A percentile compares a stretch with the other conserved stretches of the same genome.
Evolutionary conservation across 148 eudicot species (phyloP).

Genomic region (Persicaria tinctoria): DNA sequence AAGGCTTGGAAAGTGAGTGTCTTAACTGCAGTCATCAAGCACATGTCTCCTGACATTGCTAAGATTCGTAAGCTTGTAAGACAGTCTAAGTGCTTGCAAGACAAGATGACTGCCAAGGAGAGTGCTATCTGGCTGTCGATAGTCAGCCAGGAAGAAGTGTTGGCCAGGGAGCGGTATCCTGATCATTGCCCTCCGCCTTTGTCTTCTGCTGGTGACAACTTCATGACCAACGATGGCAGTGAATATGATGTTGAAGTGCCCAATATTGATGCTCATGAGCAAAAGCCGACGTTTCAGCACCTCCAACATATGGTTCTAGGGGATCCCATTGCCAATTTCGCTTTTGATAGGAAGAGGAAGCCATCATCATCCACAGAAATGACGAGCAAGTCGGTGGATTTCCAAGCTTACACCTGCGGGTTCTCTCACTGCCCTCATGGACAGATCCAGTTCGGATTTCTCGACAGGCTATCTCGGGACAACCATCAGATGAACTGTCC

Average conservation of each 20-base stretch:
- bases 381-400: constrained; percentile 23
- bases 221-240: constrained; percentile 17
- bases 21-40: constrained; percentile 33
- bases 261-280: constrained; percentile 8
- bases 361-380: constrained; percentile 19
- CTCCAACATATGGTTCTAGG: constrained; percentile 14
- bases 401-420: constrained; percentile 44
- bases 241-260: constrained; percentile 35
- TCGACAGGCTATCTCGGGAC: constrained; percentile 37
- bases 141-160: constrained; percentile 29
- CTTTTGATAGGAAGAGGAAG: constrained; percentile 47
- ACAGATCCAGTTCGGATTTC: constrained; percentile 31
- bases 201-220: constrained; percentile 15
- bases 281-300: neutral
- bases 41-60: constrained; percentile 32
- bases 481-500: constrained; percentile 47
- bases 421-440: constrained; percentile 44
- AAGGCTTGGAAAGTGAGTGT: constrained; percentile 42
- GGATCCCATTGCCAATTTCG: constrained; percentile 25
- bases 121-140: constrained; percentile 32
- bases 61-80: constrained; percentile 28
- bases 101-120: constrained; percentile 41
- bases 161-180: constrained; percentile 28
- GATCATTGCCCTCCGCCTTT: constrained; percentile 15
- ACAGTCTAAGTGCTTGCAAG: constrained; percentile 38